Evolutionary conservation across 495 filamentous ascomycete species (phyloP), one percentile per base, ranked within the genome.

Genomic region (Penicillium macrosclerotiorum): DNA sequence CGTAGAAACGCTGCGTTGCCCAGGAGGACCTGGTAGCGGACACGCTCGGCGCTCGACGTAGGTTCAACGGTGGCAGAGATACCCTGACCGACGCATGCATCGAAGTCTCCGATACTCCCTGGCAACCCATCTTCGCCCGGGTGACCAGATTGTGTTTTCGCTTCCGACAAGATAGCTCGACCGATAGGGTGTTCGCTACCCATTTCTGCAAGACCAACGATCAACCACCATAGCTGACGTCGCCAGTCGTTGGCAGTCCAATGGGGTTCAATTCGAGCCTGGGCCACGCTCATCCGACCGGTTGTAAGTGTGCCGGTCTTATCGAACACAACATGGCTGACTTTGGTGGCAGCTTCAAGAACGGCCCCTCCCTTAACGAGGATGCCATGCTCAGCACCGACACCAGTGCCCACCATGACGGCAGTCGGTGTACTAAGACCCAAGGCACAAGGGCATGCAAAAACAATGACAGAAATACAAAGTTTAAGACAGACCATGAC

Each of bases 391-490:
- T 96, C 89, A n/a, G 93, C 93, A 29, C 94, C 93, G 17, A 97
- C 82, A 33, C 93, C 93, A 7, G 94, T 97, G 9, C 94, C 93
- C 3, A 99, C 93, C 94, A 99, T 97, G 54, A 99, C 91, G 1
- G 93, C 93, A 0, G 93, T 99, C 2, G 93, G 93, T 0, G 93
- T 97, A 32, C 88, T 88, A 12, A 99, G 79, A 37, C 93, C 93
- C 18, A 99, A 76, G 0, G 94, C 94, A 56, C 93, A 99, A 14
- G 93, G 93, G 61, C 93, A 99, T 4, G 93, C 93, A 66, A 99
- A 96, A 14, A 97, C 94, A 62, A 99, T 95, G 42, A 99, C 93
- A 0, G 94, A 93, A 52, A 99, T 99, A 64, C 94, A 97, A 11
- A 99, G 81, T 70, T 99, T 93, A 40, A 97, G 70, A 60, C 94